Conservation (phyloP, 129 eudicot species). For the Pittosporum tobira region DNA sequence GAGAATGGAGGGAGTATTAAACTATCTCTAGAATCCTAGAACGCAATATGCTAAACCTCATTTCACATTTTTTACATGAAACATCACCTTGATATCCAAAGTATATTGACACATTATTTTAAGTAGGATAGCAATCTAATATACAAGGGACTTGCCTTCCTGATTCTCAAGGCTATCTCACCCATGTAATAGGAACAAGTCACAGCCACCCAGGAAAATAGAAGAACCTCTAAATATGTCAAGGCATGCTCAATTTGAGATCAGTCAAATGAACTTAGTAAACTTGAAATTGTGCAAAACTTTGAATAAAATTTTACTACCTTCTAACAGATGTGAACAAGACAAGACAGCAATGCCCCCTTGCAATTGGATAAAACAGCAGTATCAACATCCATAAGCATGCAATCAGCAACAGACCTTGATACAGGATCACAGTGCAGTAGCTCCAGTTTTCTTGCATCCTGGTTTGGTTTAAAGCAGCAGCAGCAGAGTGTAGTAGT, state of each 20-base stretch:
- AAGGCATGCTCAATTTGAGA: no score
- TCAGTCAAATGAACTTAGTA: no score
- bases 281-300: no score
- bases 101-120: no score
- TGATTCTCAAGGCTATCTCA: slow-evolving; percentile 84
- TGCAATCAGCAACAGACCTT: slow-evolving; percentile 92
- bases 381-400: slow-evolving; percentile 70
- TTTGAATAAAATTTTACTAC: slow-evolving; percentile 35
- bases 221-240: no score
- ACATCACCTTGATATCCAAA: no score
- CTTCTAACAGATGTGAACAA: slow-evolving; percentile 50
- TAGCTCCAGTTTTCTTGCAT: slow-evolving; percentile 76
- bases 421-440: slow-evolving; percentile 82
- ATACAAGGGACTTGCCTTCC: slow-evolving; percentile 43
- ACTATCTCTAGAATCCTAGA: no score
- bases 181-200: slow-evolving; percentile 86
- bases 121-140: background rate
- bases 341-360: slow-evolving; percentile 80
- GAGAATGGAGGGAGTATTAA: no score
- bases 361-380: slow-evolving; percentile 85
- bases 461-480: slow-evolving; percentile 38
- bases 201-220: slow-evolving; percentile 8
- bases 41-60: no score
- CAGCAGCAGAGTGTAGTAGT: slow-evolving; percentile 3
- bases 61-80: no score